Base-by-base conservation (phyloP, 129 eudicot genomes). In the Smallanthus sonchifolius region DNA sequence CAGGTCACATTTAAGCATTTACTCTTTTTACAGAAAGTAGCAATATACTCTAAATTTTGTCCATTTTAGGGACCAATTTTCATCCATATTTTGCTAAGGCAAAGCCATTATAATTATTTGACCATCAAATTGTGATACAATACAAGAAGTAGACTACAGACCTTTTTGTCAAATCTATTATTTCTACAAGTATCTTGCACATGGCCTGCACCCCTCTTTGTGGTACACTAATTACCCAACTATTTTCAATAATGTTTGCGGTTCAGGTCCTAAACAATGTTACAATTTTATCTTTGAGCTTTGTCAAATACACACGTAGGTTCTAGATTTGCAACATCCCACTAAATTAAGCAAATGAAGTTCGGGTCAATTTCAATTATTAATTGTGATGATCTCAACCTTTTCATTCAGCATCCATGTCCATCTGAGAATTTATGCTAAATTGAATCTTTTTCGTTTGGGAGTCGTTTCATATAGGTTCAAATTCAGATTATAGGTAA, bases 131-230 rank as follows among this genome's bases (percentile, higher is more conserved):
- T 62, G 28, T 36, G 11, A 62, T 14, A n/a, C 10, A 62, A 14
- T 7, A 36, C 24, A 15, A 15, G 19, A 32, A 61, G 11, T 62
- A 62, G 5, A 24, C 28, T 28, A 28, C 38, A 28, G 4, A 28
- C 40, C 20, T 28, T 32, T 45, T 17, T 60, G 45, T 16, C 20
- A 54, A 73, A 73, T 19, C 5, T 59, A 61, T 35, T 73, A 43
- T 74, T 13, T 60, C 43, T 34, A 42, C 34, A 43, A 14, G 13
- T 44, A 43, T 24, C 61, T 32, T 32, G 78, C 61, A 74, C 61
- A 74, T 30, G 77, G 59, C 44, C 24, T 35, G 56, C n/a, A 32
- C 59, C 69, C 38, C 70, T 60, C 57, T 42, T 61, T 74, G 55
- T 19, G 20, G 52, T 57, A 42, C 19, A 28, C 56, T 60, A 48